Evolutionary conservation across 2,329 filamentous ascomycete genomes (phyloP).

Genomic region (Aureobasidium namibiae): DNA sequence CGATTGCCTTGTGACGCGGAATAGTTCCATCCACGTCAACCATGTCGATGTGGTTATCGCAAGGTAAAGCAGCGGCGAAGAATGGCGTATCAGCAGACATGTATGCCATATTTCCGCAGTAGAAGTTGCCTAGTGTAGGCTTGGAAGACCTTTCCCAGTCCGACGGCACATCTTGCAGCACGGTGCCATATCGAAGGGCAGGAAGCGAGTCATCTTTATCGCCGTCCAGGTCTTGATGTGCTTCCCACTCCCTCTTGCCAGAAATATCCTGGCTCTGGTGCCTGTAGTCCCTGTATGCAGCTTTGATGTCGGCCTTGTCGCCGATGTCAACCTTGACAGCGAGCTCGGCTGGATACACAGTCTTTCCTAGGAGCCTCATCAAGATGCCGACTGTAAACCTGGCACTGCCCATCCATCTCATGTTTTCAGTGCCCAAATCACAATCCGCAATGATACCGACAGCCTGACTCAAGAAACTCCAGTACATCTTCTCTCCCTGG

Average conservation of each 20-base stretch:
- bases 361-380: constrained; percentile 65
- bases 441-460: constrained; percentile 84
- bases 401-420: constrained; percentile 85
- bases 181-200: constrained; percentile 66
- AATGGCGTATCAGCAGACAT: constrained; percentile 84
- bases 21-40: constrained; percentile 73
- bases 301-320: constrained; percentile 64
- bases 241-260: constrained; percentile 20
- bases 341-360: constrained; percentile 80
- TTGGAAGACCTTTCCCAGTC: constrained; percentile 68
- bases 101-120: constrained; percentile 88
- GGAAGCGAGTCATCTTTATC: constrained; percentile 46
- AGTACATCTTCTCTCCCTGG: constrained; percentile 61
- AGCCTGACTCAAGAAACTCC: constrained; percentile 87
- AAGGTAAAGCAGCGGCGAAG: constrained; percentile 73
- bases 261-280: constrained; percentile 20
- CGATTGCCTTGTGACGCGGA: constrained; percentile 55
- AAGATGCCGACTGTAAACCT: constrained; percentile 82
- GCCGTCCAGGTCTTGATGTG: constrained; percentile 17
- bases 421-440: constrained; percentile 80
- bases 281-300: constrained; percentile 52
- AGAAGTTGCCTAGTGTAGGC: constrained; percentile 83
- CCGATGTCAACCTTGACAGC: constrained; percentile 75
- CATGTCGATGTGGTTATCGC: constrained; percentile 80
- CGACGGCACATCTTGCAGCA: constrained; percentile 65